These are phyloP conservation scores for Phylloporus sp. DNA, from an alignment of 768 basidiomycete species.

Conservation along the genomic window DNA sequence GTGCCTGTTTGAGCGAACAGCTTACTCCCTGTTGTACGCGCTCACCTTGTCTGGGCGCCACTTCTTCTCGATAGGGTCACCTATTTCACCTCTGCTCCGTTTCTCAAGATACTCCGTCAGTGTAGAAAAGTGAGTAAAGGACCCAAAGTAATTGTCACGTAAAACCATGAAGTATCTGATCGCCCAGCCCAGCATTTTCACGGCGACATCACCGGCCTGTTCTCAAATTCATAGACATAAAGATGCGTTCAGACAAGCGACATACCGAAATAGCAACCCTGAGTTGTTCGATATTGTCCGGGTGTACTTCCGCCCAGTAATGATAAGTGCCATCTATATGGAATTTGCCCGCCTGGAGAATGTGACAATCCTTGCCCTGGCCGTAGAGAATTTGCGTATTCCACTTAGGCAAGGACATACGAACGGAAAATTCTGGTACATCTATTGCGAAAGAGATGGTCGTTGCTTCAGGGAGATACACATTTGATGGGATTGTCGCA, in stretches of 20 bases:
- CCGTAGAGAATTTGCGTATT: conserved; percentile 76
- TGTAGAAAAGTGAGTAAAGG: conserved; percentile 90
- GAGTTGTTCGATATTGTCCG: conserved; percentile 77
- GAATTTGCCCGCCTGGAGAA: conserved; percentile 59
- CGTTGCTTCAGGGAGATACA: conserved; percentile 68
- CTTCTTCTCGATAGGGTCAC: conserved; percentile 78
- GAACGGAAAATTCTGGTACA: conserved; percentile 52
- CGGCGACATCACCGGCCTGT: conserved; percentile 52
- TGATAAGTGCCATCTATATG: conserved; percentile 66
- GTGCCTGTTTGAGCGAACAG: conserved; percentile 8
- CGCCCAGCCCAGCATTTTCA: conserved; percentile 82
- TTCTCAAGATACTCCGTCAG: conserved; percentile 80
- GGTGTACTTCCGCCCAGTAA: conserved; percentile 62
- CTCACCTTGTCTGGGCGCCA: conserved; percentile 76
- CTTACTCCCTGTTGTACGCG: not conserved
- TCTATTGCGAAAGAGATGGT: conserved; percentile 63
- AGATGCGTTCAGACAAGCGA: not conserved
- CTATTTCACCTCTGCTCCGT: conserved; percentile 53
- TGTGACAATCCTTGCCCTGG: conserved; percentile 51
- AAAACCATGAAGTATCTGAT: conserved; percentile 85
- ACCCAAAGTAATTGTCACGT: conserved; percentile 91
- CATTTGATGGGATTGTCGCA: conserved; percentile 62
- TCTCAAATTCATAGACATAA: conserved; percentile 1
- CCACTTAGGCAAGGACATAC: conserved; percentile 81
- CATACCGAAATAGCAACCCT: conserved; percentile 59